Evolutionary conservation across 1,139 yeast species (phyloP), one percentile per base, ranked within the genome.

Genomic region (Zygosaccharomyces pseudobailii): DNA sequence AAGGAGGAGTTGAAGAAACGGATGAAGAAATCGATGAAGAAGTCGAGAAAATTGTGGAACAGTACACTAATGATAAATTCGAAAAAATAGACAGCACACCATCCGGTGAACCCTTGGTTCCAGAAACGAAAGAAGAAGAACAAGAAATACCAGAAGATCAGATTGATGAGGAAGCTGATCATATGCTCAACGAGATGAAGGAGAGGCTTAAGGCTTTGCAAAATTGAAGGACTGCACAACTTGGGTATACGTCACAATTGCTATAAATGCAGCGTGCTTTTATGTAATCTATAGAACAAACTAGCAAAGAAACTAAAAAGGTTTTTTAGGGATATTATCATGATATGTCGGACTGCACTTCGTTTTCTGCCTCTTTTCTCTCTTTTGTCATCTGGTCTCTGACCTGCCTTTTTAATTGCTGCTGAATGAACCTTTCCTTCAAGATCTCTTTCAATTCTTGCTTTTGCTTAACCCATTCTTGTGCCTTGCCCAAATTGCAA

Each of bases 171-270:
- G 89, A 82, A 46, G 94, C 87, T 54, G 85, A 79, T 53, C 83
- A 78, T 51, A 78, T 87, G 58, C 71, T 92, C 51, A 82, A 81
- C 57, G 90, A 83, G 58, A 92, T 92, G 97, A 76, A 96, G 55
- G 92, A 90, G 62, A 72, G 97, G 49, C 73, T 92, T 47, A 82
- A 76, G 60, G 97, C 97, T 0, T 70, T 92, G 52, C 97, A 90
- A 65, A 86, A 82, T 54, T 85, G 63, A 61, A 13, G 13, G 27
- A 23, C 37, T 6, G 2, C 10, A 22, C n/a, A n/a, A 9, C 13
- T 34, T 23, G 9, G 13, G 13, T 33, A 17, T 25, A 19, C 10
- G 20, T 36, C 30, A 13, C 22, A 37, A 7, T 25, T 25, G 40
- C 13, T 25, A 39, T 30, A 28, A 21, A 38, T 5, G 25, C 32